Base-by-base conservation (phyloP, 2,329 filamentous ascomycete genomes). In the Allantophomopsis cytisporea region DNA sequence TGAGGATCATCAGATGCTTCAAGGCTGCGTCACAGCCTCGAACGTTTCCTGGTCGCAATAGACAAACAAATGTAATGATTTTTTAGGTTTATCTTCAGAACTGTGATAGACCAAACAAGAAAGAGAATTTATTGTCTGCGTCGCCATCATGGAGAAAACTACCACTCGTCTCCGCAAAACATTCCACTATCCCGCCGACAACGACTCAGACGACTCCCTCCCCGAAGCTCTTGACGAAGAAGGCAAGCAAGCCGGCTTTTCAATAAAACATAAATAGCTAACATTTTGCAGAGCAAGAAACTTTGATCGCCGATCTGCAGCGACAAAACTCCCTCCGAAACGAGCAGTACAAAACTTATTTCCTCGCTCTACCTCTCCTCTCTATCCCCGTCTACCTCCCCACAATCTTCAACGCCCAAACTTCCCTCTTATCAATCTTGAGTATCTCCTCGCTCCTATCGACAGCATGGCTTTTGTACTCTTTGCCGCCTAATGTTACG, bases 171-270 rank as follows among this genome's bases (percentile, higher is more conserved):
- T 91, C 35, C 79, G 87, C 52, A 80, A 73, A 51, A 80, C 83
- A 7, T 91, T 93, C 60, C 73, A 71, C 44, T 91, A 89, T 60
- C 81, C 81, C 4, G 60, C 64, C 41, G 76, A 81, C 50, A 67
- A 69, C 36, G 64, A 68, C 45, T 62, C 64, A 35, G 65, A 71
- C 30, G 66, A 70, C 55, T 60, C 57, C 17, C 59, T 66, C 21
- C 69, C 72, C 11, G 70, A 77, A 47, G 72, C 76, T 40, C 65
- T 91, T 43, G 85, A 91, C 55, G 83, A 88, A 60, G 71, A 88
- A 69, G 80, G 80, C 80, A 56, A 39, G 46, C 28, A 28, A 17
- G 23, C 21, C 35, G 31, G 28, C 23, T 16, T 23, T 30, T 30
- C 36, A 7, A 38, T 15, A 16, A 20, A 39, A 35, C 30, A 41